These are phyloP conservation scores for Hypoxylon sp. DNA, from an alignment of 2,329 filamentous ascomycete species.

Conservation along the genomic window DNA sequence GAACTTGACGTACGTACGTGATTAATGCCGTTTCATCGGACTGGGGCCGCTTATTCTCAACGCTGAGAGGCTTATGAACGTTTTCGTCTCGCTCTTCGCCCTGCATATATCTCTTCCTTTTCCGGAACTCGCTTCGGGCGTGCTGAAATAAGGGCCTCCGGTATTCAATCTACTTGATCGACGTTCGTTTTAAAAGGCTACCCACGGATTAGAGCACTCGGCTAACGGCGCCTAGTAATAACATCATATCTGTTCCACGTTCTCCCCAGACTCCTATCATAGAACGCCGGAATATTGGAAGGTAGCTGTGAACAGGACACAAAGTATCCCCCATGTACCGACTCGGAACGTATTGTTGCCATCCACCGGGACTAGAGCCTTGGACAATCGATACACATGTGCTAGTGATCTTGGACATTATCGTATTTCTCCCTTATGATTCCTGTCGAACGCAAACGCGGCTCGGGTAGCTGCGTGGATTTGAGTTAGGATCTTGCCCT, in stretches of 20 bases:
- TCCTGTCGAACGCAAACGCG: conserved; percentile 36
- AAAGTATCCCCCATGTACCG: conserved; percentile 40
- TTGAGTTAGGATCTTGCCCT: conserved; percentile 30
- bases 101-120: conserved; percentile 29
- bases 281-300: conserved; percentile 21
- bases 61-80: conserved; percentile 31
- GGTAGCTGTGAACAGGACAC: conserved; percentile 29
- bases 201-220: conserved; percentile 35
- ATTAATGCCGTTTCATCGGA: conserved; percentile 29
- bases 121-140: conserved; percentile 29
- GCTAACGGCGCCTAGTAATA: conserved; percentile 33
- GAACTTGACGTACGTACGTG: conserved; percentile 39
- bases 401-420: conserved; percentile 35
- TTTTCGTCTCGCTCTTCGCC: conserved; percentile 31
- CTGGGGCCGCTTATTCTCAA: conserved; percentile 43
- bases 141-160: conserved; percentile 18
- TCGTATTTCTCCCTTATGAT: conserved; percentile 35
- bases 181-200: conserved; percentile 41
- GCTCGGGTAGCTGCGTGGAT: conserved; percentile 42
- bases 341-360: conserved; percentile 28
- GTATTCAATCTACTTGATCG: conserved; percentile 20
- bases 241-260: conserved; percentile 39
- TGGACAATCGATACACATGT: conserved; percentile 28
- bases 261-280: conserved; percentile 23
- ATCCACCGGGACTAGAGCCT: conserved; percentile 23